phyloP scores from a whole-genome alignment of 441 rosid genomes.

The Erodium trifolium region DNA sequence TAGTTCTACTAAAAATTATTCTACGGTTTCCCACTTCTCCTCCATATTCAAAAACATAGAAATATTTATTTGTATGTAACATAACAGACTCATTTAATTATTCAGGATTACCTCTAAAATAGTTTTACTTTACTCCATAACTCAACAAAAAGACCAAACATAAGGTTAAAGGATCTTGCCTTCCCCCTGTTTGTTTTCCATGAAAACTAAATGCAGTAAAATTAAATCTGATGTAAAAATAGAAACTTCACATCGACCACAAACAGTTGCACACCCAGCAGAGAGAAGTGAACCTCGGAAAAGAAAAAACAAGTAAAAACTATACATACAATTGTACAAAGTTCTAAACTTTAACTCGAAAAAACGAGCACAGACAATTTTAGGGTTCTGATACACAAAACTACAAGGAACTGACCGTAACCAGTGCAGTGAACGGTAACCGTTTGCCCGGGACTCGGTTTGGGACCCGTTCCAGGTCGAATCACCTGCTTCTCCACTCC shows the following conservation, averaged over 20 bases:
- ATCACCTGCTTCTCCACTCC: constrained; percentile 74
- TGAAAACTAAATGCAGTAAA: neutral
- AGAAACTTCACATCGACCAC: neutral
- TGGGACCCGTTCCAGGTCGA: constrained; percentile 69
- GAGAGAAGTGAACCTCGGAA: neutral
- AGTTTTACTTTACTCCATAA: neutral
- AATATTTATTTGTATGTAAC: neutral
- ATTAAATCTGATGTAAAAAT: neutral
- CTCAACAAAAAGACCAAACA: neutral
- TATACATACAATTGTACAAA: neutral
- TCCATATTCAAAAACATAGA: neutral
- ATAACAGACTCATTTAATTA: neutral
- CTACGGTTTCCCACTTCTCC: no score
- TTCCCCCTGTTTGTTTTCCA: neutral
- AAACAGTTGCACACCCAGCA: neutral
- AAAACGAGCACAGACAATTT: neutral
- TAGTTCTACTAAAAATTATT: neutral
- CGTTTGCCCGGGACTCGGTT: constrained; percentile 63
- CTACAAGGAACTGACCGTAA: constrained; percentile 35
- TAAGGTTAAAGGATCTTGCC: no score
- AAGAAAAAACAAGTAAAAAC: neutral
- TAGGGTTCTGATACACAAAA: neutral
- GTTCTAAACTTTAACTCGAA: neutral
- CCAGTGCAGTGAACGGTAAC: constrained; percentile 98
- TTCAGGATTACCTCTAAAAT: neutral